phyloP scores from a whole-genome alignment of 768 basidiomycete genomes.

The Pulveroboletus sp. region DNA sequence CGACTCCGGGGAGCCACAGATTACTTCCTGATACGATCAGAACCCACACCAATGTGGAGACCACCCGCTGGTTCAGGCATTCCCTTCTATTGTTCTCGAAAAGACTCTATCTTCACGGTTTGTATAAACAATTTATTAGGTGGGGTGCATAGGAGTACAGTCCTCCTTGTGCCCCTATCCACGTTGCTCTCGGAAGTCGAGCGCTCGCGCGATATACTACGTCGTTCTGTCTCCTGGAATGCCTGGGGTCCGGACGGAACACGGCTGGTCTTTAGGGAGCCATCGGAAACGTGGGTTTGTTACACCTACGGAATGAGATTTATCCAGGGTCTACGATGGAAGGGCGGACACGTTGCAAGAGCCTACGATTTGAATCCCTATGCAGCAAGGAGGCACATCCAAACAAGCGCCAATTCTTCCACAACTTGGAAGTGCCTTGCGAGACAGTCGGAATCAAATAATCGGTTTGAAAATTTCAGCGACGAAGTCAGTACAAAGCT shows the following conservation, averaged over 20 bases:
- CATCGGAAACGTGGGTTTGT: constrained; percentile 34
- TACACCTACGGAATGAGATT: constrained; percentile 34
- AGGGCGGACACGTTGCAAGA: constrained; percentile 13
- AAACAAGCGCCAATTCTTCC: constrained; percentile 3
- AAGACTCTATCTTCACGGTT: constrained; percentile 32
- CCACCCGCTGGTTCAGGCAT: constrained; percentile 3
- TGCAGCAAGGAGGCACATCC: constrained; percentile 13
- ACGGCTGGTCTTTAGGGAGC: constrained; percentile 25
- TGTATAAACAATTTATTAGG: constrained; percentile 14
- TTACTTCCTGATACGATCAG: constrained; percentile 30
- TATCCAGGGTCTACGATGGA: constrained; percentile 24
- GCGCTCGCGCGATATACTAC: constrained; percentile 1
- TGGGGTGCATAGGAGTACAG: constrained; percentile 9
- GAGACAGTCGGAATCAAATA: constrained; percentile 2
- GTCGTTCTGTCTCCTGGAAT: constrained; percentile 21
- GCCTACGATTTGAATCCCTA: constrained; percentile 34
- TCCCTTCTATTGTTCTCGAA: constrained; percentile 23
- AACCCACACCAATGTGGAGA: constrained; percentile 29
- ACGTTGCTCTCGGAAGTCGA: constrained; percentile 25
- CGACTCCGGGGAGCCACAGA: constrained; percentile 8
- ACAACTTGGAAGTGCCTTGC: constrained; percentile 19
- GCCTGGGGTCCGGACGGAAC: constrained; percentile 31
- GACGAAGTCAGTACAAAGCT: constrained; percentile 23
- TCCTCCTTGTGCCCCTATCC: constrained; percentile 32
- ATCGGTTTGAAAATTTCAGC: constrained; percentile 15